Evolutionary conservation across 768 basidiomycete species (phyloP).

Genomic region (Cystofilobasidium bisporidii): DNA sequence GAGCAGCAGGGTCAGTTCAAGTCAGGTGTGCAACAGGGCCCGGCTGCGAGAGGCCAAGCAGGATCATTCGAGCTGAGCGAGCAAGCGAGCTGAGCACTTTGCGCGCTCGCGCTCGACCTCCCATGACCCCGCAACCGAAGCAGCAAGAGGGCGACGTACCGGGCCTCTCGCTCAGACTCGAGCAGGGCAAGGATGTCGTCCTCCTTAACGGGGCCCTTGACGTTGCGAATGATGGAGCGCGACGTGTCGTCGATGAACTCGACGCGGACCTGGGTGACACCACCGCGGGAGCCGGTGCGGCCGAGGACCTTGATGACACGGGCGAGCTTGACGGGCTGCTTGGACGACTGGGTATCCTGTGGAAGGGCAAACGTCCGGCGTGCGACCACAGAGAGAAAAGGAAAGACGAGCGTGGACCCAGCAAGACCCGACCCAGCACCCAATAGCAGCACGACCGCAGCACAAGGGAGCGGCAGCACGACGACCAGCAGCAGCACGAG

Average conservation of each 20-base stretch:
- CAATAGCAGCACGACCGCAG: neutral
- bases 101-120: too few species aligned
- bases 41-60: too few species aligned
- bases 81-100: too few species aligned
- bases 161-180: constrained; percentile 98
- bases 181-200: constrained; percentile 92
- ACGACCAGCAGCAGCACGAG: neutral
- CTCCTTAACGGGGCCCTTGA: constrained; percentile 93
- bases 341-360: constrained; percentile 44
- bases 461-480: neutral
- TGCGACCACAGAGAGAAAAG: too few species aligned
- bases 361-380: too few species aligned
- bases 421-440: neutral
- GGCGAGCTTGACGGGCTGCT: constrained; percentile 92
- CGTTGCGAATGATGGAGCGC: constrained; percentile 95
- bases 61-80: neutral
- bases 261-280: constrained; percentile 97
- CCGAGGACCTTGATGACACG: constrained; percentile 98
- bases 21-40: too few species aligned
- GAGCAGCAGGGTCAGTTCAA: neutral
- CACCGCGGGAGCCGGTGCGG: constrained; percentile 96
- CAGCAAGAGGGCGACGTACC: constrained; percentile 62
- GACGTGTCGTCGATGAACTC: constrained; percentile 97
- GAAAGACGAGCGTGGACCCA: too few species aligned
- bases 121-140: too few species aligned